phyloP scores from a whole-genome alignment of 2,329 filamentous ascomycete genomes.

The Aspergillus intermedius region DNA sequence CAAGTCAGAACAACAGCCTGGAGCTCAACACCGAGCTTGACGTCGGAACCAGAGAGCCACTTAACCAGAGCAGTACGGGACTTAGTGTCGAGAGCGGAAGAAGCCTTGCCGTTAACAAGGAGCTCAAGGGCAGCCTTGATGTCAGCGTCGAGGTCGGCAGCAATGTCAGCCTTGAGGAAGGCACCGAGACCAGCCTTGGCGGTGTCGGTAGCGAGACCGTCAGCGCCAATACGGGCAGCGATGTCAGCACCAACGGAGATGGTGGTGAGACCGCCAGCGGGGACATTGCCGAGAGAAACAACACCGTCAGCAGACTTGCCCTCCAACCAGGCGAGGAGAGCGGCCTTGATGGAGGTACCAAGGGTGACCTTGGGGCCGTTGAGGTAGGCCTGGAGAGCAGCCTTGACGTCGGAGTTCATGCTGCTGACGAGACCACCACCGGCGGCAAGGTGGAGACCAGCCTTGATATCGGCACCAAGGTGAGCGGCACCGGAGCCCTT shows the following conservation, averaged over 20 bases:
- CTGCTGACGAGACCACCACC: constrained; percentile 26
- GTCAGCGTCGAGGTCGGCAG: constrained; percentile 20
- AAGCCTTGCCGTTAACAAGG: constrained; percentile 23
- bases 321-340: constrained; percentile 27
- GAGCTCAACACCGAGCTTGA: constrained; percentile 29
- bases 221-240: constrained; percentile 21
- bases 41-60: constrained; percentile 27
- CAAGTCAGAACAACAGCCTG: constrained; percentile 32
- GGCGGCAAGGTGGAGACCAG: constrained; percentile 29
- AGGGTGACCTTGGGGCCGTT: constrained; percentile 21
- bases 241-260: constrained; percentile 30
- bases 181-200: constrained; percentile 25
- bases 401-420: constrained; percentile 26
- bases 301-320: constrained; percentile 22
- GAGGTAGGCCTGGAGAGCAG: constrained; percentile 27
- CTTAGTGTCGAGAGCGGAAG: constrained; percentile 21
- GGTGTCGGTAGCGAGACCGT: constrained; percentile 22
- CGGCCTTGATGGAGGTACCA: constrained; percentile 20
- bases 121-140: constrained; percentile 23
- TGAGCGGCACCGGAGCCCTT: constrained; percentile 10
- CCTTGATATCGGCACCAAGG: constrained; percentile 23
- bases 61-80: constrained; percentile 24
- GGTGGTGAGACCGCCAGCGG: constrained; percentile 21
- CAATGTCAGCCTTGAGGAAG: constrained; percentile 27
- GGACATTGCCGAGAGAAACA: constrained; percentile 21